These are phyloP conservation scores for Eucalyptus virginea DNA, from an alignment of 345 rosid species.

Conservation along the genomic window DNA sequence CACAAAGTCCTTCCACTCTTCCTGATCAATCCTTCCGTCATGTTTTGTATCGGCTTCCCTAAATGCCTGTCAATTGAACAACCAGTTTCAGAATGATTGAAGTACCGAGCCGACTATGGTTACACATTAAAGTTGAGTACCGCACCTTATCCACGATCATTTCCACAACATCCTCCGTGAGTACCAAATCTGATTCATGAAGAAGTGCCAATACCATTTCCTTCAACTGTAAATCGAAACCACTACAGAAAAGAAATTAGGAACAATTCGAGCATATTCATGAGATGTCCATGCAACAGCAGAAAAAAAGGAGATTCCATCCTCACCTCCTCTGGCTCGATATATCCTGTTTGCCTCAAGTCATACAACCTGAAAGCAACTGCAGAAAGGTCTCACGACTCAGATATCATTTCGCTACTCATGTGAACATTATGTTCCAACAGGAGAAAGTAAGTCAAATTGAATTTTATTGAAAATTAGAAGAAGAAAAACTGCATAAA, in stretches of 20 bases:
- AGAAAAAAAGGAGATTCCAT: background rate
- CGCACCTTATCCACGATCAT: slow-evolving; percentile 60
- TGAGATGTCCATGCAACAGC: background rate
- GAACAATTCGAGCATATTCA: background rate
- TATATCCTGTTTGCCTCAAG: slow-evolving; percentile 43
- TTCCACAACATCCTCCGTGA: slow-evolving; percentile 57
- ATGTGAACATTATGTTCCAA: background rate
- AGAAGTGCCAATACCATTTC: slow-evolving; percentile 88
- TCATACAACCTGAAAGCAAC: slow-evolving; percentile 61
- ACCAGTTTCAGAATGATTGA: background rate
- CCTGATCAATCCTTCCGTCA: slow-evolving; percentile 67
- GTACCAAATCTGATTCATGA: slow-evolving; percentile 62
- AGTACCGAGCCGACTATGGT: background rate
- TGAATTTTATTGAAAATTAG: background rate
- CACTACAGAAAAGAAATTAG: background rate
- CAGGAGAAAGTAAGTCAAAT: background rate
- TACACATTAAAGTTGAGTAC: background rate
- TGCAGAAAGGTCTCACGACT: slow-evolving; percentile 3
- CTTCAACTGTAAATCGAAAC: slow-evolving; percentile 30
- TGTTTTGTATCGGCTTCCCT: slow-evolving; percentile 44
- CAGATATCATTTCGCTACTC: background rate
- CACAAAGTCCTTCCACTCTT: slow-evolving; percentile 78
- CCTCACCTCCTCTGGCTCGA: slow-evolving; percentile 46
- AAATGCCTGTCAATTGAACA: slow-evolving; percentile 31
- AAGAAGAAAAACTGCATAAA: background rate